Evolutionary conservation across 192 early-diverging fungal species (phyloP).

Genomic region (Coemansia sp.): DNA sequence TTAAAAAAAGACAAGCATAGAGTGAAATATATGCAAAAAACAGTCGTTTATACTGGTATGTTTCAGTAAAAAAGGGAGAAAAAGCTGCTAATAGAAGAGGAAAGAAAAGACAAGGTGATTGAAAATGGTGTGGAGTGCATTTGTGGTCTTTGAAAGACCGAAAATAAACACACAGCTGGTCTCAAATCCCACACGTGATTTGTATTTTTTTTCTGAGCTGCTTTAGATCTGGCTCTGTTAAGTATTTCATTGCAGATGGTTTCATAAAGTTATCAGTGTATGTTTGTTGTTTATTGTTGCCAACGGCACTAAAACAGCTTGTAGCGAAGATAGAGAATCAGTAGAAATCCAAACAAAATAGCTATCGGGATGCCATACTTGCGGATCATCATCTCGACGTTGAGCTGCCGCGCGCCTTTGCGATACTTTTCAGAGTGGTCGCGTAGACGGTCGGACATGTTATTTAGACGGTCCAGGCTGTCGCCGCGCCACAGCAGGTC

Average conservation of each 20-base stretch:
- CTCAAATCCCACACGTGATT: too few relatives aligned
- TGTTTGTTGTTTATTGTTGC: background rate
- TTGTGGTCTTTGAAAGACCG: background rate
- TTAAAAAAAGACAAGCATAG: too few relatives aligned
- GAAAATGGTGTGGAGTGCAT: background rate
- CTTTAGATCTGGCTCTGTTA: too few relatives aligned
- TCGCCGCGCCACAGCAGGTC: slow-evolving; percentile 91
- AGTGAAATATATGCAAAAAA: background rate
- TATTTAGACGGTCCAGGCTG: slow-evolving; percentile 74
- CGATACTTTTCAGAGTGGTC: slow-evolving; percentile 81
- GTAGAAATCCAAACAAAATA: slow-evolving; percentile 72
- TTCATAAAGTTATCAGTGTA: too few relatives aligned
- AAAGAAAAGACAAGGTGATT: slow-evolving; percentile 6
- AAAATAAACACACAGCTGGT: too few relatives aligned
- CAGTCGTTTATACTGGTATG: background rate
- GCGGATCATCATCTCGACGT: slow-evolving; percentile 87
- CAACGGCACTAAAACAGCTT: slow-evolving; percentile 32
- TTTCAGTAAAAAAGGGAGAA: background rate
- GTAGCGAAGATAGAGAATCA: slow-evolving; percentile 74
- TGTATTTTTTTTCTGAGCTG: too few relatives aligned
- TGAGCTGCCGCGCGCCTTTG: slow-evolving; percentile 82
- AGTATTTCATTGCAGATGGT: too few relatives aligned
- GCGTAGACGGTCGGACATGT: slow-evolving; percentile 64
- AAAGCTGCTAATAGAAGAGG: background rate
- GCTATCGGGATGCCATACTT: slow-evolving; percentile 90